Base-by-base conservation (phyloP, 495 filamentous ascomycete genomes). In the Annulohypoxylon moriforme region DNA sequence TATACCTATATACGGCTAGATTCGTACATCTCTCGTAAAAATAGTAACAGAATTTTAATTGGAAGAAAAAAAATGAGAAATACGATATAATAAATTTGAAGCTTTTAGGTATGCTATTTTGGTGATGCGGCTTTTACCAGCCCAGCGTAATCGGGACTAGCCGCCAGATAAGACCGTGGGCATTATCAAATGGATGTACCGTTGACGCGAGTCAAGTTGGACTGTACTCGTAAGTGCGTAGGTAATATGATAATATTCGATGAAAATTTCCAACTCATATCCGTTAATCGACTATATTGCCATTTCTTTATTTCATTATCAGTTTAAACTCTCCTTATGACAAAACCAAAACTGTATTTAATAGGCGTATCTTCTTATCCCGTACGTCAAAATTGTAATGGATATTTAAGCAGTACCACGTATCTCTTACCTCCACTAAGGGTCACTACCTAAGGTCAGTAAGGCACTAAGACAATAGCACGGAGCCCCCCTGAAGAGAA, bases 91-190 rank as follows among this genome's bases (percentile, higher is more conserved):
- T 44, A 44, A 44, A 18, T 18, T 44, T 44, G 40, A 44, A 44
- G 40, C 40, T 18, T 44, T 18, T 18, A 18, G 33, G 13, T n/a
- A 20, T 44, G 40, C 16, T 44, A 44, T 44, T 44, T 44, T 44
- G 40, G 40, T 44, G 40, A 44, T 44, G 40, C 40, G 40, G 40
- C 40, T 44, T 44, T 44, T 44, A 44, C n/a, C 7, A 44, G 40
- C 40, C 20, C n/a, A 44, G 40, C 40, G 16, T 44, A 44, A 44
- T 44, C n/a, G 40, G n/a, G 40, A 44, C 40, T 44, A 44, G 40
- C 40, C 40, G 40, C 40, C 16, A 44, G 40, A 44, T 44, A 44
- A 44, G 40, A 10, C 36, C 8, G 11, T 36, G 11, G 34, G 3
- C 14, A 42, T 42, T n/a, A n/a, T n/a, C n/a, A n/a, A n/a, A n/a